phyloP scores from a whole-genome alignment of 768 basidiomycete genomes.

The Pleurotus citrinopileatus region DNA sequence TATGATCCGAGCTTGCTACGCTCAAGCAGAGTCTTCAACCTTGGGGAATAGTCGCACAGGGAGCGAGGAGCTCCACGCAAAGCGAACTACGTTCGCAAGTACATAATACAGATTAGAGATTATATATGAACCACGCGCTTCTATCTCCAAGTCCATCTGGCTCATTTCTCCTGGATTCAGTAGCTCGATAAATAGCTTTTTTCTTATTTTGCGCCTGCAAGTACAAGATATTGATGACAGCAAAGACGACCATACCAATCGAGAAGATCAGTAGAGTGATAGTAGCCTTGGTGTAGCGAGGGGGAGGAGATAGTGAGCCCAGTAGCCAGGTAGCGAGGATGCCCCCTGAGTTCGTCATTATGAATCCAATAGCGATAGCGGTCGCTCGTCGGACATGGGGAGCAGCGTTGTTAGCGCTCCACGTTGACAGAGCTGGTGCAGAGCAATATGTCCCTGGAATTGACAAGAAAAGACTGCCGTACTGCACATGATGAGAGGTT shows the following conservation, averaged over 20 bases:
- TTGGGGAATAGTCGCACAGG: no score
- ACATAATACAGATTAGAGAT: no score
- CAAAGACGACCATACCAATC: constrained; percentile 33
- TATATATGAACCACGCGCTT: constrained; percentile 56
- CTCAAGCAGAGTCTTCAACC: no score
- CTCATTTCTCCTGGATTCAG: constrained; percentile 31
- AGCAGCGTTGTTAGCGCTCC: constrained; percentile 60
- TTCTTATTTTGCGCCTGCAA: constrained; percentile 40
- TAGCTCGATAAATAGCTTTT: constrained; percentile 37
- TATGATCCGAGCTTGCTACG: no score
- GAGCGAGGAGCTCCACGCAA: no score
- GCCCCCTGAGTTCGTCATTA: constrained; percentile 56
- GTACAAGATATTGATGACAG: constrained; percentile 36
- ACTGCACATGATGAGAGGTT: constrained; percentile 36
- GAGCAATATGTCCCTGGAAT: constrained; percentile 50
- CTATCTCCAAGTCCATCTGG: constrained; percentile 40
- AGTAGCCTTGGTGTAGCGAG: constrained; percentile 48
- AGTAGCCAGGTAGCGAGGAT: constrained; percentile 34
- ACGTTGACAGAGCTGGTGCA: constrained; percentile 53
- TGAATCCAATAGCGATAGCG: constrained; percentile 53
- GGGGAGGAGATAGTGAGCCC: constrained; percentile 42
- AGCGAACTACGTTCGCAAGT: no score
- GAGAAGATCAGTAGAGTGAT: constrained; percentile 39
- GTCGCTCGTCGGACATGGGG: constrained; percentile 58
- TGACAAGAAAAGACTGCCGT: constrained; percentile 55